These are phyloP conservation scores for Kwoniella sp. DNA, from an alignment of 768 basidiomycete genomes.

Conservation along the genomic window DNA sequence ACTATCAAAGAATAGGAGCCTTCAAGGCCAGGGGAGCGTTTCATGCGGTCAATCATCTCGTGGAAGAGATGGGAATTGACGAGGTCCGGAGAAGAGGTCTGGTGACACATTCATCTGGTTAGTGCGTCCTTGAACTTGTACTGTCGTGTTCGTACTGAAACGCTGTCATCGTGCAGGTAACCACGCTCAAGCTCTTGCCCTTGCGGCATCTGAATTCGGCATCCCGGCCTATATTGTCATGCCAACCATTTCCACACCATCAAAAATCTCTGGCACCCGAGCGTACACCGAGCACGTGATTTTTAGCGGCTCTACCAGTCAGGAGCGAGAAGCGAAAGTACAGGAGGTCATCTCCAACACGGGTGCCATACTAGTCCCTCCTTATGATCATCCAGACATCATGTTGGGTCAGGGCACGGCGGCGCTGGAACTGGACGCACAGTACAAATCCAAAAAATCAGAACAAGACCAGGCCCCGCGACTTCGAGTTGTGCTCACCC, in stretches of 20 bases:
- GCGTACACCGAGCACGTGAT: slow-evolving; percentile 35
- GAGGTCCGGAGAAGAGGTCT: slow-evolving; percentile 36
- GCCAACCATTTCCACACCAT: slow-evolving; percentile 42
- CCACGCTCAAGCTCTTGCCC: slow-evolving; percentile 47
- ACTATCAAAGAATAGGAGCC: slow-evolving; percentile 41
- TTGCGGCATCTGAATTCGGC: slow-evolving; percentile 32
- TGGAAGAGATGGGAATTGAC: slow-evolving; percentile 31
- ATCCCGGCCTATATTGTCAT: slow-evolving; percentile 49
- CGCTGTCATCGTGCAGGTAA: slow-evolving; percentile 33
- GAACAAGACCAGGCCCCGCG: not conserved
- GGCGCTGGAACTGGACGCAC: slow-evolving; percentile 40
- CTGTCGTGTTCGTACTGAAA: no score
- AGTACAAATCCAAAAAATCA: slow-evolving; percentile 13
- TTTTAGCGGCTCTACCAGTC: slow-evolving; percentile 38
- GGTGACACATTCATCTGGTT: slow-evolving; percentile 48
- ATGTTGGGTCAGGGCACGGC: slow-evolving; percentile 48
- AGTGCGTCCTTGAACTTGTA: not conserved
- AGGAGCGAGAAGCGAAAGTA: slow-evolving; percentile 39
- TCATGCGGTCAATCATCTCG: slow-evolving; percentile 35
- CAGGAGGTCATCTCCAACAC: slow-evolving; percentile 36
- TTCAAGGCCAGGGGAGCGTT: slow-evolving; percentile 49
- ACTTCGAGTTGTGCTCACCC: slow-evolving; percentile 34
- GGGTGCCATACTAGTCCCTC: slow-evolving; percentile 40
- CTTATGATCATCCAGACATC: slow-evolving; percentile 47
- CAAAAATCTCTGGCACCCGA: slow-evolving; percentile 45